Conservation (phyloP, 345 rosid genomes). For the Durio zibethinus region DNA sequence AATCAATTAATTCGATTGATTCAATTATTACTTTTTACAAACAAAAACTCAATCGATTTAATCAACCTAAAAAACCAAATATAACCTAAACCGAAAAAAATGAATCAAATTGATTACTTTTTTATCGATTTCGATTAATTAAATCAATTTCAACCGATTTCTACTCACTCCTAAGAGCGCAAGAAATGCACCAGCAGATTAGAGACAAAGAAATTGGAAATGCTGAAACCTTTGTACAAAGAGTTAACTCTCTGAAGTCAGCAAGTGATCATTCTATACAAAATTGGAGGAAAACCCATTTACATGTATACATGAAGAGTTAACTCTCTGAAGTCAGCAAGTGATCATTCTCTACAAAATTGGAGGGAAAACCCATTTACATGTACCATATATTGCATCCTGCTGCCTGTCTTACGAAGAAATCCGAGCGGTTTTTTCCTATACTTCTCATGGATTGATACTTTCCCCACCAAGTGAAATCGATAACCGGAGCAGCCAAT, state of each 20-base stretch:
- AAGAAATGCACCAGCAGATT: not conserved
- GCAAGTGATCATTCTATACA: not conserved
- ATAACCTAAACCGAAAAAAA: too few species aligned
- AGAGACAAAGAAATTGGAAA: not conserved
- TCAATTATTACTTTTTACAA: too few species aligned
- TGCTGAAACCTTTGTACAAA: not conserved
- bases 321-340: not conserved
- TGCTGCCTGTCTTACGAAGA: not conserved
- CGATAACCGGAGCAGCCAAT: not conserved
- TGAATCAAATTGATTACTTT: too few species aligned
- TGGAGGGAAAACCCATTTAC: not conserved
- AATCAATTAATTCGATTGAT: too few species aligned
- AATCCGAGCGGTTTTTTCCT: not conserved
- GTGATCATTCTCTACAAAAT: conserved; percentile 1
- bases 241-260: not conserved
- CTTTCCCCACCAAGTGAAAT: not conserved
- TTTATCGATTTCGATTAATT: too few species aligned
- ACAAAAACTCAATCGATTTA: too few species aligned
- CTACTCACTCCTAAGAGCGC: too few species aligned
- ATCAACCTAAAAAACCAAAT: too few species aligned
- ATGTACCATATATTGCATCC: not conserved
- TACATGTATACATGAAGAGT: not conserved
- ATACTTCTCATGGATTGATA: not conserved
- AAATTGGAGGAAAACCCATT: conserved; percentile 1
- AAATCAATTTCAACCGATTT: too few species aligned